Conservation (phyloP, 2,329 filamentous ascomycete species). For the Aspergillus sp. region DNA sequence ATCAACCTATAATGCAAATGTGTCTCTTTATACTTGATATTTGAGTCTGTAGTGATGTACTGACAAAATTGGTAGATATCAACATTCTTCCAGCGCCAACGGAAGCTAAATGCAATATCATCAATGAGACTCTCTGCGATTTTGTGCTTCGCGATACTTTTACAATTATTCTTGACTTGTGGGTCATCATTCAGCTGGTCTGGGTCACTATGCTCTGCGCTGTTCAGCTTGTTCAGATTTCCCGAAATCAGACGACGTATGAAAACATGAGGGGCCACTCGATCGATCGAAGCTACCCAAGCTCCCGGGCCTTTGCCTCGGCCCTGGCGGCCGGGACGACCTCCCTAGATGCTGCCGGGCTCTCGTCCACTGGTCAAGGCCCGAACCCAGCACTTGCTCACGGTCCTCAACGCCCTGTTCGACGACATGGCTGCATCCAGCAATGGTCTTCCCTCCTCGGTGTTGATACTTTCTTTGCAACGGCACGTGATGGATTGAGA, state of each 20-base stretch:
- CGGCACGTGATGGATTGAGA: slow-evolving; percentile 68
- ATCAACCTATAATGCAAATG: neutral
- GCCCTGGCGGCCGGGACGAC: slow-evolving; percentile 67
- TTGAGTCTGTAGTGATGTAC: neutral
- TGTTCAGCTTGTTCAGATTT: slow-evolving; percentile 89
- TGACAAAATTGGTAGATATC: slow-evolving; percentile 50
- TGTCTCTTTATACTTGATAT: too few relatives aligned
- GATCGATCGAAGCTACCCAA: slow-evolving; percentile 50
- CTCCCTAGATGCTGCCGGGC: slow-evolving; percentile 62
- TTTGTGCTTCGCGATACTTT: slow-evolving; percentile 78
- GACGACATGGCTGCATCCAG: slow-evolving; percentile 60
- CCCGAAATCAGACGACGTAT: slow-evolving; percentile 89
- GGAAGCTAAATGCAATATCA: slow-evolving; percentile 61
- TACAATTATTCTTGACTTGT: slow-evolving; percentile 72
- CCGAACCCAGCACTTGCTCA: slow-evolving; percentile 53
- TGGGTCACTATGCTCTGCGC: slow-evolving; percentile 98
- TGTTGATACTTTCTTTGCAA: slow-evolving; percentile 89
- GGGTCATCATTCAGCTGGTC: slow-evolving; percentile 77
- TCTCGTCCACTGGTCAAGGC: slow-evolving; percentile 62
- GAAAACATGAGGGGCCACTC: slow-evolving; percentile 88
- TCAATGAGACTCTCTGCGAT: slow-evolving; percentile 70
- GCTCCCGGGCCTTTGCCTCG: slow-evolving; percentile 56
- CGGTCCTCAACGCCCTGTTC: slow-evolving; percentile 44
- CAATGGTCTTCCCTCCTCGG: slow-evolving; percentile 83
- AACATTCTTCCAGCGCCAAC: slow-evolving; percentile 51